Conservation (phyloP, 2,329 filamentous ascomycete species). For the Sphaerulina vaccinii region DNA sequence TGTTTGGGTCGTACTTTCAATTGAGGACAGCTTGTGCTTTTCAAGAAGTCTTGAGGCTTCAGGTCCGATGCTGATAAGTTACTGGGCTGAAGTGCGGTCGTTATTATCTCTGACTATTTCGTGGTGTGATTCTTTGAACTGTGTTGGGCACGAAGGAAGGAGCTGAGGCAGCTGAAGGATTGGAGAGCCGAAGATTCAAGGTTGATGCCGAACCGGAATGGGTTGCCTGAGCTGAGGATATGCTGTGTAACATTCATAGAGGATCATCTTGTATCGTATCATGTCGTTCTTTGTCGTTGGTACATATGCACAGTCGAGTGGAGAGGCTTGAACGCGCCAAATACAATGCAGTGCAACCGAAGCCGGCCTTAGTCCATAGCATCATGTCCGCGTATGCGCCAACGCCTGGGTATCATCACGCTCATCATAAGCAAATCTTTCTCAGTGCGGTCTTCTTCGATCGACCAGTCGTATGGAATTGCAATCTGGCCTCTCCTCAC, state of each 20-base stretch:
- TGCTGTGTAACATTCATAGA: background rate
- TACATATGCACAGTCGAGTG: slow-evolving; percentile 12
- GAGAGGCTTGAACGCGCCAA: background rate
- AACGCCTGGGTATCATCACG: slow-evolving; percentile 20
- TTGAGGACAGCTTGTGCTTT: no score
- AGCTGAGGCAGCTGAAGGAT: background rate
- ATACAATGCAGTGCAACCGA: background rate
- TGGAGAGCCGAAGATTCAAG: background rate
- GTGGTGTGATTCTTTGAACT: no score
- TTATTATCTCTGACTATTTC: no score
- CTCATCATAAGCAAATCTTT: slow-evolving; percentile 4
- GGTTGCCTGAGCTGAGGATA: background rate
- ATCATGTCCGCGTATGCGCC: background rate
- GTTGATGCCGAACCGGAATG: background rate
- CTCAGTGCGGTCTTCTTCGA: slow-evolving; percentile 20
- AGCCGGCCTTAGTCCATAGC: background rate
- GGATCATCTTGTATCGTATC: no score
- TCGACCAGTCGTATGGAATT: slow-evolving; percentile 22
- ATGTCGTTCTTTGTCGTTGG: background rate
- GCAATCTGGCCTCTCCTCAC: slow-evolving; percentile 26
- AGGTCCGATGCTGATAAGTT: no score
- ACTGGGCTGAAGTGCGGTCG: no score
- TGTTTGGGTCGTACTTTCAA: background rate
- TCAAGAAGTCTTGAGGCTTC: no score
- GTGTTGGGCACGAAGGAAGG: no score